Evolutionary conservation across 805 yeast species (phyloP).

Genomic region (Vanderwaltozyma verrucispora): DNA sequence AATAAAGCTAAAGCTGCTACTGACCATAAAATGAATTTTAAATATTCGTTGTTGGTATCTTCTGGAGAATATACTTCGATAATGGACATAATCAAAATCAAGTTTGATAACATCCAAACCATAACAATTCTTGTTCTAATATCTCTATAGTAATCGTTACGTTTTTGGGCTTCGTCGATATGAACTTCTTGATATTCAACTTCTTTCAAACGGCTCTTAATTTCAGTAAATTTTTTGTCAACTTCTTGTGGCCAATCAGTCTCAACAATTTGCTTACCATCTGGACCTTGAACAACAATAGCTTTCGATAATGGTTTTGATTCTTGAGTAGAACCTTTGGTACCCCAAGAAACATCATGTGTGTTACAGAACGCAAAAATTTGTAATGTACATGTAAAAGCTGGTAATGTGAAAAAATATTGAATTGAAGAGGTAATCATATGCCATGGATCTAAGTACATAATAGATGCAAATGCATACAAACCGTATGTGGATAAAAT

Average conservation of each 20-base stretch:
- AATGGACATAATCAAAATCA: slow-evolving; percentile 76
- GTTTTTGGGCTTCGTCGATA: slow-evolving; percentile 23
- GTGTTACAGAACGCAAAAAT: slow-evolving; percentile 97
- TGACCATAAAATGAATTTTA: slow-evolving; percentile 81
- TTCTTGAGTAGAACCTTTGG: slow-evolving; percentile 83
- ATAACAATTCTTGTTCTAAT: slow-evolving; percentile 93
- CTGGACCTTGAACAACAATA: slow-evolving; percentile 66
- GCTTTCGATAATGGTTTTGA: slow-evolving; percentile 69
- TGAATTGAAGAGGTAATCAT: slow-evolving; percentile 77
- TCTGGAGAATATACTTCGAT: slow-evolving; percentile 70
- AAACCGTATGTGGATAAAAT: slow-evolving; percentile 86
- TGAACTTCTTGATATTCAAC: slow-evolving; percentile 21
- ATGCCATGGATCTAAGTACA: slow-evolving; percentile 96
- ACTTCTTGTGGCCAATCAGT: slow-evolving; percentile 33
- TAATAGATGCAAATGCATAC: slow-evolving; percentile 67
- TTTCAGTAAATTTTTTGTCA: slow-evolving; percentile 29
- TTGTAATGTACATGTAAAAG: slow-evolving; percentile 85
- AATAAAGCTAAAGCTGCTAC: slow-evolving; percentile 77
- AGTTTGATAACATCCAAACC: slow-evolving; percentile 80
- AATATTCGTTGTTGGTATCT: slow-evolving; percentile 58
- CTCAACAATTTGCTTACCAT: slow-evolving; percentile 77
- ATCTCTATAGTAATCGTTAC: slow-evolving; percentile 87
- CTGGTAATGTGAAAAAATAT: slow-evolving; percentile 81
- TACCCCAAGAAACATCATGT: slow-evolving; percentile 98
- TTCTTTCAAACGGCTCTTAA: slow-evolving; percentile 30